phyloP scores from a whole-genome alignment of 1,139 yeast genomes.

The Saccharomyces uvarum region DNA sequence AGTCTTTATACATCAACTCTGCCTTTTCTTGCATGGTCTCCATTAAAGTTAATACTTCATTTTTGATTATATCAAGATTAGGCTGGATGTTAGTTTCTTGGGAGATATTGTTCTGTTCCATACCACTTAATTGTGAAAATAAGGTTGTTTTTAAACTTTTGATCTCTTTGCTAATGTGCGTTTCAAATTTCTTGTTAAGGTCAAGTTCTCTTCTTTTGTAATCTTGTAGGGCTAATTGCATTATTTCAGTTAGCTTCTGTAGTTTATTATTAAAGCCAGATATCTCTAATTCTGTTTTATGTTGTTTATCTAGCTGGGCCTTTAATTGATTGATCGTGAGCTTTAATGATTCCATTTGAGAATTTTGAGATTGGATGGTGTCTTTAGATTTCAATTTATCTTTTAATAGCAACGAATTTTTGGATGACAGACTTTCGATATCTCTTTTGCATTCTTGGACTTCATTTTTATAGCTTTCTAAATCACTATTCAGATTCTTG shows the following conservation, averaged over 20 bases:
- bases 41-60: slow-evolving; percentile 18
- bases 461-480: slow-evolving; percentile 41
- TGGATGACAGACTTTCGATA: slow-evolving; percentile 33
- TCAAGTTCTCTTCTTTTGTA: slow-evolving; percentile 30
- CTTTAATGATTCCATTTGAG: slow-evolving; percentile 28
- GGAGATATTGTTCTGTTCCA: slow-evolving; percentile 13
- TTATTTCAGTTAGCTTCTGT: slow-evolving; percentile 26
- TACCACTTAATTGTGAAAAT: slow-evolving; percentile 15
- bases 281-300: slow-evolving; percentile 31
- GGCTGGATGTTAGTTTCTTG: slow-evolving; percentile 15
- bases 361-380: slow-evolving; percentile 27
- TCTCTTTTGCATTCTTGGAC: slow-evolving; percentile 37
- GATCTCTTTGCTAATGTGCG: slow-evolving; percentile 9
- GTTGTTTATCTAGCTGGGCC: slow-evolving; percentile 31
- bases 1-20: slow-evolving; percentile 20
- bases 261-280: slow-evolving; percentile 32
- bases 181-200: slow-evolving; percentile 18
- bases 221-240: slow-evolving; percentile 28
- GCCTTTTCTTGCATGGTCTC: slow-evolving; percentile 16
- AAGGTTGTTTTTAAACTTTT: slow-evolving; percentile 17
- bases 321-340: slow-evolving; percentile 27
- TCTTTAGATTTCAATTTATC: slow-evolving; percentile 29
- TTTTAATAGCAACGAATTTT: slow-evolving; percentile 25
- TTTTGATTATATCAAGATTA: slow-evolving; percentile 17
- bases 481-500: slow-evolving; percentile 40